Percentiles rank a stretch among this genome's conserved stretches.
Evolutionary conservation across 2,329 filamentous ascomycete species (phyloP).

Genomic region (Cordyceps tenuipes): DNA sequence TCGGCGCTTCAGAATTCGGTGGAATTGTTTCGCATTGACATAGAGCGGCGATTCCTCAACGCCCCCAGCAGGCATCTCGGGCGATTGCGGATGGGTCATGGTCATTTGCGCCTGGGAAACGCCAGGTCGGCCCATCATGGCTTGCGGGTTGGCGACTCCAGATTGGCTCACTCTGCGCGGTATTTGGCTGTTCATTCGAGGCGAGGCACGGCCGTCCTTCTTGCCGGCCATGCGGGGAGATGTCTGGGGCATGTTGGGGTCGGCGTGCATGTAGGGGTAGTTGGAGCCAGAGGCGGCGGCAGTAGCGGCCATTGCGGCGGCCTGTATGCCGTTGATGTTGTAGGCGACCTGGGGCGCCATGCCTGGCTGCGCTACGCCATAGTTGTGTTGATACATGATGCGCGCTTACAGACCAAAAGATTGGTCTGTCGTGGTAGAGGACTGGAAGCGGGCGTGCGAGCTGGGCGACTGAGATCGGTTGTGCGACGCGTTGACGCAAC

Average conservation of each 20-base stretch:
- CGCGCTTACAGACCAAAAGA: conserved; percentile 20
- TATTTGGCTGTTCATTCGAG: conserved; percentile 61
- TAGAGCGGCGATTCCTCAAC: conserved; percentile 92
- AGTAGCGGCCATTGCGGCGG: conserved; percentile 85
- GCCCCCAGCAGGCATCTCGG: conserved; percentile 64
- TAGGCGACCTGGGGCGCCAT: conserved; percentile 58
- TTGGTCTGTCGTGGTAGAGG: conserved; percentile 19
- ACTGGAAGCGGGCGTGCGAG: neutral
- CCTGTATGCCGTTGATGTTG: conserved; percentile 73
- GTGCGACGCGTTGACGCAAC: conserved; percentile 7
- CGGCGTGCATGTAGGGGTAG: conserved; percentile 65
- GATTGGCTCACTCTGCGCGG: conserved; percentile 69
- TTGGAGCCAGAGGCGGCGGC: conserved; percentile 80
- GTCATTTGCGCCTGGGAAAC: conserved; percentile 53
- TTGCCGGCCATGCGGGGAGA: conserved; percentile 74
- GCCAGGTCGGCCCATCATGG: conserved; percentile 63
- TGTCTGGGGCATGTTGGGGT: conserved; percentile 58
- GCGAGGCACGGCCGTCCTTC: conserved; percentile 64
- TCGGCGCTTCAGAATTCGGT: conserved; percentile 88
- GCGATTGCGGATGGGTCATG: conserved; percentile 64
- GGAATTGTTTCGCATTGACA: conserved; percentile 98
- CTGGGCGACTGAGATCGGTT: neutral
- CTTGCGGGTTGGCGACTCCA: conserved; percentile 62
- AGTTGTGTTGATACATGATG: conserved; percentile 67
- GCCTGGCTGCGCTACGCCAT: conserved; percentile 61